These are phyloP conservation scores for Thelephora ganbajun DNA, from an alignment of 768 basidiomycete genomes.

Conservation along the genomic window DNA sequence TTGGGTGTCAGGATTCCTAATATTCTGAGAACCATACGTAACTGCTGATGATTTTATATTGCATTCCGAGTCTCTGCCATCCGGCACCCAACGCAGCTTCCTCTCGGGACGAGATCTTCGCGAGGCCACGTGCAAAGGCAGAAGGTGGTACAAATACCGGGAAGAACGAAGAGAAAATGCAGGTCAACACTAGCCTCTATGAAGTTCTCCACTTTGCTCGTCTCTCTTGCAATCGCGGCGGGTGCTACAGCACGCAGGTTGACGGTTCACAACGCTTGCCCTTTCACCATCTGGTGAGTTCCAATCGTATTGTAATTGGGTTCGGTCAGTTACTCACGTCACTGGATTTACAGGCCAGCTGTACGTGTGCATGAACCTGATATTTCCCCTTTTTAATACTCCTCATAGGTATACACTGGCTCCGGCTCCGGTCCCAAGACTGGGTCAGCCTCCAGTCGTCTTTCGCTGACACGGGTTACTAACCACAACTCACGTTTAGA, in stretches of 20 bases:
- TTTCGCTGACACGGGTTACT: not conserved
- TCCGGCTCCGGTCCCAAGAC: not conserved
- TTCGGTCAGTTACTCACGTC: not conserved
- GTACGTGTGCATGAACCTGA: conserved; percentile 12
- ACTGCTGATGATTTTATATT: too few species aligned
- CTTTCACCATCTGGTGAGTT: conserved; percentile 54
- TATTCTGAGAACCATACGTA: too few species aligned
- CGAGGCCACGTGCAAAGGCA: too few species aligned
- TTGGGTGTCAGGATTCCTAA: too few species aligned
- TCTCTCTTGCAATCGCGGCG: conserved; percentile 1
- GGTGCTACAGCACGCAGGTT: conserved; percentile 38
- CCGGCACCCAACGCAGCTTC: too few species aligned
- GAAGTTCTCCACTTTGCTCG: conserved; percentile 2
- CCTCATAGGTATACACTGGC: not conserved
- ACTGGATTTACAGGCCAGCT: conserved; percentile 25
- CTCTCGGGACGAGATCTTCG: too few species aligned
- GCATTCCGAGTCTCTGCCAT: too few species aligned
- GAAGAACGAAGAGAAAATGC: too few species aligned
- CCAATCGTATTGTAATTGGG: not conserved
- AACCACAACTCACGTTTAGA: conserved; percentile 9
- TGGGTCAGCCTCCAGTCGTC: not conserved
- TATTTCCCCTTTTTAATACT: not conserved
- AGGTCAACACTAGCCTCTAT: not conserved
- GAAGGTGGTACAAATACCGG: too few species aligned
- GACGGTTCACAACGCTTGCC: conserved; percentile 46